Evolutionary conservation across 2,329 filamentous ascomycete species (phyloP), one percentile per base, ranked within the genome.

Genomic region (Podosphaera aphanis): DNA sequence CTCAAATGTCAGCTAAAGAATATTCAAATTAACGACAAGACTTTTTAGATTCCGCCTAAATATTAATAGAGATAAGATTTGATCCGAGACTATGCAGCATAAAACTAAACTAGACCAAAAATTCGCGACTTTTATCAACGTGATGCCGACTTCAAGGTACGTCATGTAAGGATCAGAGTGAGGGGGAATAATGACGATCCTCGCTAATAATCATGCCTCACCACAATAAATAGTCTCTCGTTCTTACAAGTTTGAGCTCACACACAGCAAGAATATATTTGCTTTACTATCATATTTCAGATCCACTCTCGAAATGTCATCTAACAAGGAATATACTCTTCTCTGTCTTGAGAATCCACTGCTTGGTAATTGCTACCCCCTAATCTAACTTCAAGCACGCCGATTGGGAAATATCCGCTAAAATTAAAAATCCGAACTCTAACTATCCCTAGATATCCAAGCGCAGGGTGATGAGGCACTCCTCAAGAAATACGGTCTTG

Each of bases 311-410:
- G 11, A 33, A 33, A 33, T 33, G 29, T 33, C 29, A 33, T 13
- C 29, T 33, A 11, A 13, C 56, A 80, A 85, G 66, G 79, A 85
- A 65, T 95, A 80, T 68, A 71, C 83, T 64, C 80, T 98, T 59
- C 73, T 95, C 60, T 90, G 81, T 66, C 68, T 98, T 59, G 90
- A 94, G 79, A 98, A 98, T 66, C 90, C 90, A 63, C 78, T 98
- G 57, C 81, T 98, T 58, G 88, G 82, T 86, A 67, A 47, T 44
- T 48, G 8, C 27, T 25, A 21, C 41, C 35, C 21, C 27, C 36
- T 27, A 23, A 37, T 37, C 23, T 31, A 39, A 43, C 29, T 45
- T 39, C 21, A 43, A 36, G 31, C 36, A 41, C 15, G 20, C 16
- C 13, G 33, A 35, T 18, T 21, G 5, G 29, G 29, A 13, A 7